These are phyloP conservation scores for Aureobasidium musti DNA, from an alignment of 2,329 filamentous ascomycete genomes.

Conservation along the genomic window DNA sequence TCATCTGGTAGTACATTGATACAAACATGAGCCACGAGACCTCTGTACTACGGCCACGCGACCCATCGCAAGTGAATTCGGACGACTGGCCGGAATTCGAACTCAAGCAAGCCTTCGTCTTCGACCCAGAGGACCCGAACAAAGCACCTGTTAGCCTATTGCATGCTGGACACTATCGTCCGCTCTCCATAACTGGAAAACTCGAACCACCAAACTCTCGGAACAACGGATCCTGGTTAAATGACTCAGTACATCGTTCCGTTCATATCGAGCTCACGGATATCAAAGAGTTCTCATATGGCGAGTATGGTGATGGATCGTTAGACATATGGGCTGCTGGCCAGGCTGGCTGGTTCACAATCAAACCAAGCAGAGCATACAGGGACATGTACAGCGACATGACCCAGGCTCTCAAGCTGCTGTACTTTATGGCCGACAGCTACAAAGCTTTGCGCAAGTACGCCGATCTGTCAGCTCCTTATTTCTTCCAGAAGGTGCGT, in stretches of 20 bases:
- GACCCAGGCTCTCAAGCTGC: slow-evolving; percentile 63
- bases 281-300: slow-evolving; percentile 52
- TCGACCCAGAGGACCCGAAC: slow-evolving; percentile 53
- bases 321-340: slow-evolving; percentile 68
- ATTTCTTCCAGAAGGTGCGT: slow-evolving; percentile 23
- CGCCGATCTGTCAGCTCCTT: slow-evolving; percentile 12
- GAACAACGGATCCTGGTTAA: slow-evolving; percentile 36
- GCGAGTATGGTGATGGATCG: slow-evolving; percentile 56
- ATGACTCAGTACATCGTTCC: slow-evolving; percentile 23
- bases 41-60: slow-evolving; percentile 47
- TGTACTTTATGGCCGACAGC: slow-evolving; percentile 63
- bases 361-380: slow-evolving; percentile 62
- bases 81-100: slow-evolving; percentile 63
- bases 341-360: slow-evolving; percentile 67
- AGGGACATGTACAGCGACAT: slow-evolving; percentile 59
- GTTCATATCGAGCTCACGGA: slow-evolving; percentile 57
- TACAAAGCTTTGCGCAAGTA: slow-evolving; percentile 45
- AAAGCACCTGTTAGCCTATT: slow-evolving; percentile 59
- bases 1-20: background rate
- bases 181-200: slow-evolving; percentile 62
- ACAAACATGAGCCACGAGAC: slow-evolving; percentile 35
- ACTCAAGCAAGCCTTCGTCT: slow-evolving; percentile 62
- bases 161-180: slow-evolving; percentile 60
- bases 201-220: slow-evolving; percentile 56
- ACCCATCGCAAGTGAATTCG: slow-evolving; percentile 45